These are phyloP conservation scores for Endoconidiophora laricicola DNA, from an alignment of 2,329 filamentous ascomycete genomes.

Conservation along the genomic window DNA sequence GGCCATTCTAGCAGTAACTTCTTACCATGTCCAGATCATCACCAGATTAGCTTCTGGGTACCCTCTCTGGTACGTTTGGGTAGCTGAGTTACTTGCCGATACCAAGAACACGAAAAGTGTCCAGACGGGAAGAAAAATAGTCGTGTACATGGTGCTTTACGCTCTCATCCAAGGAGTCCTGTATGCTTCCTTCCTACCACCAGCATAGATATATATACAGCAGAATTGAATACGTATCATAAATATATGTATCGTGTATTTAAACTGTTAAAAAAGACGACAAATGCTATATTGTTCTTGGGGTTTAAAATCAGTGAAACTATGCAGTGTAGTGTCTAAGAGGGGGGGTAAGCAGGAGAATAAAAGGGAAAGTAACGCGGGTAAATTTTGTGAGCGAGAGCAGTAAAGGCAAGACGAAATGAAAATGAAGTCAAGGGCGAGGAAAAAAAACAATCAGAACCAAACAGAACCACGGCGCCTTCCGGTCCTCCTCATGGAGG, in stretches of 20 bases:
- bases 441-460: neutral
- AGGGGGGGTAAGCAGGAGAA: neutral
- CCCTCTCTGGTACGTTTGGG: slow-evolving; percentile 74
- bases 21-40: slow-evolving; percentile 87
- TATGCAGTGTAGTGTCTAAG: too few species aligned
- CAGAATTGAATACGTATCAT: slow-evolving; percentile 27
- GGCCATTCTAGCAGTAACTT: slow-evolving; percentile 53
- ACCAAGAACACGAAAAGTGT: slow-evolving; percentile 15
- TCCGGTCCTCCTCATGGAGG: too few species aligned
- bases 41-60: slow-evolving; percentile 78
- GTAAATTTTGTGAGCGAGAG: neutral
- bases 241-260: neutral
- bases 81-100: slow-evolving; percentile 35
- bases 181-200: slow-evolving; percentile 81
- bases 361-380: neutral
- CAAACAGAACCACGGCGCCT: neutral
- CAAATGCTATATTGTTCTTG: neutral
- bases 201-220: slow-evolving; percentile 48
- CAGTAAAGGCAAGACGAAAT: neutral
- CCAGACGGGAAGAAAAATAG: slow-evolving; percentile 23
- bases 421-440: neutral
- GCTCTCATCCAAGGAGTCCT: slow-evolving; percentile 65
- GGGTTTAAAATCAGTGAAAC: too few species aligned
- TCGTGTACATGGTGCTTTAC: slow-evolving; percentile 66
- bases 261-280: neutral